These are phyloP conservation scores for Ustilago esculenta DNA, from an alignment of 1,284 basidiomycete species.

Conservation along the genomic window DNA sequence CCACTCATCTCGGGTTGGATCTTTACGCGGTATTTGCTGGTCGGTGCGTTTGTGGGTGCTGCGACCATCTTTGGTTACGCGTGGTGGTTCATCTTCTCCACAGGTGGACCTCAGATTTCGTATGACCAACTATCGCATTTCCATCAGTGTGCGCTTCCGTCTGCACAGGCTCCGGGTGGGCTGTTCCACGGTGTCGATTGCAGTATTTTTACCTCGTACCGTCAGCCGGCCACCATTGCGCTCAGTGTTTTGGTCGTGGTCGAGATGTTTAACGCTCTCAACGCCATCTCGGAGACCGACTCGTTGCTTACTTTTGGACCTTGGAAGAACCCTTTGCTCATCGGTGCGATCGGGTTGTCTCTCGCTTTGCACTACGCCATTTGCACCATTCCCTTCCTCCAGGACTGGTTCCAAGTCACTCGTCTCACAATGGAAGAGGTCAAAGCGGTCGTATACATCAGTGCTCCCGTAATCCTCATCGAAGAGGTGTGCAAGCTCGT, in stretches of 20 bases:
- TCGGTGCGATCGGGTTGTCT: slow-evolving; percentile 76
- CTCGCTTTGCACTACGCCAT: slow-evolving; percentile 94
- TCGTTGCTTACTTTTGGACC: slow-evolving; percentile 85
- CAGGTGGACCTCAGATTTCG: slow-evolving; percentile 87
- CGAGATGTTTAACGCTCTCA: slow-evolving; percentile 99
- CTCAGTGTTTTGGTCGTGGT: slow-evolving; percentile 90
- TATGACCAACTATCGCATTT: slow-evolving; percentile 86
- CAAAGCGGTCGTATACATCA: slow-evolving; percentile 90
- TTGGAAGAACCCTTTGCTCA: slow-evolving; percentile 90
- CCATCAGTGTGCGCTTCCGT: slow-evolving; percentile 71
- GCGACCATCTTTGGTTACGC: slow-evolving; percentile 97
- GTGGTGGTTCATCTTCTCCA: slow-evolving; percentile 97
- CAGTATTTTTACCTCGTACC: slow-evolving; percentile 86
- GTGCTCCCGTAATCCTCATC: slow-evolving; percentile 85
- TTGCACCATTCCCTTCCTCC: slow-evolving; percentile 73
- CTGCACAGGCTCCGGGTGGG: slow-evolving; percentile 39
- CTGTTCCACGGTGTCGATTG: slow-evolving; percentile 90
- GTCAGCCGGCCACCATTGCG: slow-evolving; percentile 89
- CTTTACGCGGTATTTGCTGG: slow-evolving; percentile 92
- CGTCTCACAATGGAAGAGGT: slow-evolving; percentile 92
- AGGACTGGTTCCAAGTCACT: slow-evolving; percentile 79
- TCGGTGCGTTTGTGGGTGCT: slow-evolving; percentile 91
- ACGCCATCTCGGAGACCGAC: slow-evolving; percentile 98
- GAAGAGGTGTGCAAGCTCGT: slow-evolving; percentile 74
- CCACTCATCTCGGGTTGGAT: slow-evolving; percentile 92